A percentile compares a stretch with the other conserved stretches of the same genome.
phyloP scores from a whole-genome alignment of 1,139 yeast species.

The Saccharomyces pastorianus region DNA sequence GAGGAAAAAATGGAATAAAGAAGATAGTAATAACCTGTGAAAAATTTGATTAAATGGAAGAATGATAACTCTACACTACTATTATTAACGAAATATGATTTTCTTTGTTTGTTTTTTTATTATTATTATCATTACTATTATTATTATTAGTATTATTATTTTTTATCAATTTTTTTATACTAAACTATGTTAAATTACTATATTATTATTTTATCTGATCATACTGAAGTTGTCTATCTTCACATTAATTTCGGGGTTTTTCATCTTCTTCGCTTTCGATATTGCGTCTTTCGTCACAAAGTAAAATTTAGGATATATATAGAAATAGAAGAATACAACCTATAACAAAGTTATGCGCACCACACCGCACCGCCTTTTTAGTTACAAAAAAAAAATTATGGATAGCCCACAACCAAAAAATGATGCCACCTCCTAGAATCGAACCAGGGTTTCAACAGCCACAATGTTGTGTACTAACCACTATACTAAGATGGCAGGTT shows the following conservation, averaged over 20 bases:
- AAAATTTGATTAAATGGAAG: not conserved
- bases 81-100: not conserved
- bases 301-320: too few species aligned
- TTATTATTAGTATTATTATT: not conserved
- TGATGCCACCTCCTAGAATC: slow-evolving; percentile 7
- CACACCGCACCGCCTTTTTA: too few species aligned
- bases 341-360: too few species aligned
- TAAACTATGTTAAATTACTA: slow-evolving; percentile 1
- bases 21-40: not conserved
- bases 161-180: not conserved
- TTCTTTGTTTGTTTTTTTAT: not conserved
- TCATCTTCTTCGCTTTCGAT: too few species aligned
- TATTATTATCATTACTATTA: not conserved
- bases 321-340: too few species aligned
- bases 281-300: too few species aligned
- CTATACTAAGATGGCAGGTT: slow-evolving; percentile 7
- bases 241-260: too few species aligned
- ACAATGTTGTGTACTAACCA: slow-evolving; percentile 8
- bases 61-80: not conserved
- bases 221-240: not conserved
- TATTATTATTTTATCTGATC: not conserved
- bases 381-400: too few species aligned
- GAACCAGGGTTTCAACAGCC: slow-evolving; percentile 9
- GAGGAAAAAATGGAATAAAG: not conserved
- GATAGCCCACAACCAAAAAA: not conserved